Evolutionary conservation across 345 rosid genomes (phyloP).

Genomic region (Corchorus olitorius): DNA sequence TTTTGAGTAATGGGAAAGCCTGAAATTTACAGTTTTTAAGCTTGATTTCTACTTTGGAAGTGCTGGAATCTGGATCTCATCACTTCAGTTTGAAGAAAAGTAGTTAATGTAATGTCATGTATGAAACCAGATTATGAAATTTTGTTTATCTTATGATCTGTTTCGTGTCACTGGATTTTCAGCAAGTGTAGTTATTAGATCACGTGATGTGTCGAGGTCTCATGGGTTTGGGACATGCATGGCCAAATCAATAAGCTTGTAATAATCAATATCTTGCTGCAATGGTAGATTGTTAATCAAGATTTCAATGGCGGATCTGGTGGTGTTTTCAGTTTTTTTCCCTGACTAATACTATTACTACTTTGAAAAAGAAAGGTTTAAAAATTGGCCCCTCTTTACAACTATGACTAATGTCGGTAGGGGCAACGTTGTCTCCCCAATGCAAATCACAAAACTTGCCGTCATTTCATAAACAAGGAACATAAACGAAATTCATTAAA

Average conservation of each 20-base stretch:
- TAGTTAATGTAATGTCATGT: not conserved
- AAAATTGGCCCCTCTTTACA: not conserved
- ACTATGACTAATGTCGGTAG: not conserved
- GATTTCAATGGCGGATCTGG: not conserved
- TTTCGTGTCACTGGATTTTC: not conserved
- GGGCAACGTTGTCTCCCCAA: not conserved
- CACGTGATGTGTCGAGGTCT: not conserved
- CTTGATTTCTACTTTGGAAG: slow-evolving; percentile 3
- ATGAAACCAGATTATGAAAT: not conserved
- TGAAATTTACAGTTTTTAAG: slow-evolving; percentile 17
- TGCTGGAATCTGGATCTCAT: slow-evolving; percentile 10
- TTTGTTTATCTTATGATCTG: slow-evolving; percentile 1
- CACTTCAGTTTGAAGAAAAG: not conserved
- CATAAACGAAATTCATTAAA: no score
- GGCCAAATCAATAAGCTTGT: not conserved
- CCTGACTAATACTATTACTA: not conserved
- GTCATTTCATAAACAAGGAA: not conserved
- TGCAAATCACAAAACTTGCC: not conserved
- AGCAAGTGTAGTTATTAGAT: not conserved
- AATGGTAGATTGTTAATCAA: not conserved
- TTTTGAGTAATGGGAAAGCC: not conserved
- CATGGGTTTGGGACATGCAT: not conserved
- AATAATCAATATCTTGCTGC: not conserved
- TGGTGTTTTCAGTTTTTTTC: not conserved
- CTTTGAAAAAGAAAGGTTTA: not conserved